These are phyloP conservation scores for Colletotrichum tamarilloi DNA, from an alignment of 2,329 filamentous ascomycete species.

Conservation along the genomic window DNA sequence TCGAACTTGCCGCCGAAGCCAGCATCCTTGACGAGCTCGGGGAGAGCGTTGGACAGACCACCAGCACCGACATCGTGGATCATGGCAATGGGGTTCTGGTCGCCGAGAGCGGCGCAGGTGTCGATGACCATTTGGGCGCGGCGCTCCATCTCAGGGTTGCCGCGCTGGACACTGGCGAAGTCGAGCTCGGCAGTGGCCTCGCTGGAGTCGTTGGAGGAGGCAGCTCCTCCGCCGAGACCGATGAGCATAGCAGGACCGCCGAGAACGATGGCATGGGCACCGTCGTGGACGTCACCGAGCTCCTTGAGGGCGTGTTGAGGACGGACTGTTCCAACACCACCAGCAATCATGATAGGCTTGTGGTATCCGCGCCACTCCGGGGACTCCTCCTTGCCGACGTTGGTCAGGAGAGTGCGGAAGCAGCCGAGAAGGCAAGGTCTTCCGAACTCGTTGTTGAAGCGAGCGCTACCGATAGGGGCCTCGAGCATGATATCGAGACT, in stretches of 20 bases:
- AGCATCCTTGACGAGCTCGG: slow-evolving; percentile 89
- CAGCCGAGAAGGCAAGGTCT: slow-evolving; percentile 88
- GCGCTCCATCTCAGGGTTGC: slow-evolving; percentile 95
- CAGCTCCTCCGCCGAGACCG: slow-evolving; percentile 93
- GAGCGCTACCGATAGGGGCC: slow-evolving; percentile 92
- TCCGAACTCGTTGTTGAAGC: slow-evolving; percentile 98
- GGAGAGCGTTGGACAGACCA: slow-evolving; percentile 79
- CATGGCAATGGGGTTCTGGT: slow-evolving; percentile 90
- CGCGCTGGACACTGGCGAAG: slow-evolving; percentile 96
- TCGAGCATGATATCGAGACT: slow-evolving; percentile 98
- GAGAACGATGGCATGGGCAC: slow-evolving; percentile 91
- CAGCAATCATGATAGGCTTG: slow-evolving; percentile 98
- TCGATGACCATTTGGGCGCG: slow-evolving; percentile 99
- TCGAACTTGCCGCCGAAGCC: slow-evolving; percentile 93
- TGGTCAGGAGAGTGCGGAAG: slow-evolving; percentile 88
- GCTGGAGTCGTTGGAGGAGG: slow-evolving; percentile 88
- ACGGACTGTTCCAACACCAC: slow-evolving; percentile 91
- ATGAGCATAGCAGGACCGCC: slow-evolving; percentile 98
- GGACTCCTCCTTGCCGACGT: slow-evolving; percentile 63
- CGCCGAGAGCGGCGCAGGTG: slow-evolving; percentile 85
- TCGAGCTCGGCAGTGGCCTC: slow-evolving; percentile 93
- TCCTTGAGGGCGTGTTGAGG: slow-evolving; percentile 92
- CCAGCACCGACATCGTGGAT: slow-evolving; percentile 98
- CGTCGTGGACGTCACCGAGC: slow-evolving; percentile 80
- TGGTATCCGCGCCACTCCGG: slow-evolving; percentile 90